phyloP scores from a whole-genome alignment of 2,329 filamentous ascomycete species.

The Colletotrichum echinochloae region DNA sequence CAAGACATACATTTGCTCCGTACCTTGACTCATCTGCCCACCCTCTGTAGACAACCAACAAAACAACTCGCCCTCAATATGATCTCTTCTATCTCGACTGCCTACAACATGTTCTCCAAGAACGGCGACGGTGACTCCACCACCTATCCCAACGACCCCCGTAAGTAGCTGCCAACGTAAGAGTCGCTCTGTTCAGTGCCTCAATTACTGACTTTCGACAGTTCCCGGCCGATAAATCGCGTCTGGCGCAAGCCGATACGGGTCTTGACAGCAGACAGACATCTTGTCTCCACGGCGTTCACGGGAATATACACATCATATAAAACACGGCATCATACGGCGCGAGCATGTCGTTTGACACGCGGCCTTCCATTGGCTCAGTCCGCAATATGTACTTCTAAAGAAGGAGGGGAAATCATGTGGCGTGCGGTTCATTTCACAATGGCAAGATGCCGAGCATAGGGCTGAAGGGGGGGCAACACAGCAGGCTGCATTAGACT shows the following conservation, averaged over 20 bases:
- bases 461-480: neutral
- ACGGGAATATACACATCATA: conserved; percentile 10
- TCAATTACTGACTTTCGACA: neutral
- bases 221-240: conserved; percentile 15
- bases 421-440: neutral
- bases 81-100: neutral
- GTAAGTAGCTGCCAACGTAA: neutral
- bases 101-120: neutral
- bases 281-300: conserved; percentile 19
- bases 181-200: neutral
- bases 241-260: neutral
- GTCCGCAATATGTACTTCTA: neutral
- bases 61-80: neutral
- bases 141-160: conserved; percentile 18
- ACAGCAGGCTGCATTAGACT: neutral
- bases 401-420: neutral
- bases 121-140: neutral
- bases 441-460: neutral
- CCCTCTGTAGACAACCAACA: neutral
- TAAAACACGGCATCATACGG: neutral
- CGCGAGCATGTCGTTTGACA: conserved; percentile 22
- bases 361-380: conserved; percentile 28
- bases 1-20: neutral
- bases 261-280: neutral
- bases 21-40: neutral